Percentiles rank a stretch among this genome's conserved stretches.
Conservation (phyloP, 2,329 filamentous ascomycete genomes). For the Cladosporium sp. region DNA sequence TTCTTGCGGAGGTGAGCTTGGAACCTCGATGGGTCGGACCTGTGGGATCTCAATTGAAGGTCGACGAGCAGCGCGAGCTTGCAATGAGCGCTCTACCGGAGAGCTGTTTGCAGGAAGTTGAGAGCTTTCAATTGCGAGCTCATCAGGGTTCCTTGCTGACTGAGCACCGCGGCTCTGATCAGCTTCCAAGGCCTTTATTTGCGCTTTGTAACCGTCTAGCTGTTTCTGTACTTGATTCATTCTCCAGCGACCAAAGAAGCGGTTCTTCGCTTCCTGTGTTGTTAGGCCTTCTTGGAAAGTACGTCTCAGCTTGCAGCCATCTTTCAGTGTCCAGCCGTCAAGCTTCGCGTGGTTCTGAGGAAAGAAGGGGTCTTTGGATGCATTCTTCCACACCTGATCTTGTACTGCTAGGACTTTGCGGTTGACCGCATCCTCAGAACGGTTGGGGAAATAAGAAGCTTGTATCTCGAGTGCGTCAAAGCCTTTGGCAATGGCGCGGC, state of each 20-base stretch:
- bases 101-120: conserved; percentile 5
- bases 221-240: conserved; percentile 3
- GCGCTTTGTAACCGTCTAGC: conserved; percentile 3
- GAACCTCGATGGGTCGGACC: not conserved
- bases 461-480: conserved; percentile 6
- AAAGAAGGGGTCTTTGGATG: conserved; percentile 2
- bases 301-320: conserved; percentile 10
- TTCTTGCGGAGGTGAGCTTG: conserved; percentile 7
- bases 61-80: conserved; percentile 6
- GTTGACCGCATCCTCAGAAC: conserved; percentile 2
- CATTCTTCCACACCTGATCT: conserved; percentile 8
- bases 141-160: not conserved
- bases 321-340: conserved; percentile 8
- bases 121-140: conserved; percentile 1
- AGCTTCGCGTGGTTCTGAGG: conserved; percentile 3
- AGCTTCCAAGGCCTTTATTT: not conserved
- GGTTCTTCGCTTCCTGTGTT: not conserved
- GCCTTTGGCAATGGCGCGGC: conserved; percentile 2
- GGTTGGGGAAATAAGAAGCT: not conserved
- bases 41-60: not conserved
- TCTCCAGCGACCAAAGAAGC: conserved; percentile 7
- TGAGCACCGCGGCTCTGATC: not conserved
- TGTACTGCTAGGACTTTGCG: conserved; percentile 3
- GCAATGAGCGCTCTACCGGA: conserved; percentile 9
- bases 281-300: not conserved